Evolutionary conservation across 768 basidiomycete species (phyloP).

Genomic region (Collybiopsis luxurians): DNA sequence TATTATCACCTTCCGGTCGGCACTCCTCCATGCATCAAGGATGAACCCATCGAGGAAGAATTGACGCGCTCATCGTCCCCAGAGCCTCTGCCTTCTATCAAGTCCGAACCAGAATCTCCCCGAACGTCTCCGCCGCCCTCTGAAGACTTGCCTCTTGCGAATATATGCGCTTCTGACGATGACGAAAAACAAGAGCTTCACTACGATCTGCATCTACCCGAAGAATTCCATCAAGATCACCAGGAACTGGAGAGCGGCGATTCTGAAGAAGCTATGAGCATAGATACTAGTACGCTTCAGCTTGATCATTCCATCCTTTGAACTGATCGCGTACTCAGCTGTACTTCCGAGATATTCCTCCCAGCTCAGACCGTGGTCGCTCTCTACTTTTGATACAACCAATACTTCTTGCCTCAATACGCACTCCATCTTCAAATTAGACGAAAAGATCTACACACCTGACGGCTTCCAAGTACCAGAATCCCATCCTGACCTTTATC

Average conservation of each 20-base stretch:
- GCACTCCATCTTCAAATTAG: not conserved
- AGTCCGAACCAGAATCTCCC: not conserved
- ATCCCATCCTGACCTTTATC: not conserved
- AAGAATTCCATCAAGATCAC: not conserved
- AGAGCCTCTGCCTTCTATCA: not conserved
- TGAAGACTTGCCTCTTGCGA: not conserved
- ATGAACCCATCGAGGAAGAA: not conserved
- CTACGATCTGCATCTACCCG: not conserved
- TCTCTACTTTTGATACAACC: no score
- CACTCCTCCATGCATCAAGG: not conserved
- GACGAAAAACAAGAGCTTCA: not conserved
- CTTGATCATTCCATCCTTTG: no score
- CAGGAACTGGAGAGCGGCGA: not conserved
- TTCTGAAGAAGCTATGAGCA: not conserved
- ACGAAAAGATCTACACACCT: not conserved
- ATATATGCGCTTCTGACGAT: slow-evolving; percentile 1
- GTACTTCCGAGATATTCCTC: not conserved
- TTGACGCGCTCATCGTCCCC: not conserved
- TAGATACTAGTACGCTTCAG: no score
- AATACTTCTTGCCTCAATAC: not conserved
- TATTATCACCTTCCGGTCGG: not conserved
- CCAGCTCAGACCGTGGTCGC: no score
- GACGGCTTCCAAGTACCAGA: not conserved
- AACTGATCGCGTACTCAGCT: no score
- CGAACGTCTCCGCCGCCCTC: not conserved